Percentiles rank a stretch among this genome's conserved stretches.
Conservation (phyloP, 2,329 filamentous ascomycete genomes). For the Ophiocordyceps camponoti-floridani region DNA sequence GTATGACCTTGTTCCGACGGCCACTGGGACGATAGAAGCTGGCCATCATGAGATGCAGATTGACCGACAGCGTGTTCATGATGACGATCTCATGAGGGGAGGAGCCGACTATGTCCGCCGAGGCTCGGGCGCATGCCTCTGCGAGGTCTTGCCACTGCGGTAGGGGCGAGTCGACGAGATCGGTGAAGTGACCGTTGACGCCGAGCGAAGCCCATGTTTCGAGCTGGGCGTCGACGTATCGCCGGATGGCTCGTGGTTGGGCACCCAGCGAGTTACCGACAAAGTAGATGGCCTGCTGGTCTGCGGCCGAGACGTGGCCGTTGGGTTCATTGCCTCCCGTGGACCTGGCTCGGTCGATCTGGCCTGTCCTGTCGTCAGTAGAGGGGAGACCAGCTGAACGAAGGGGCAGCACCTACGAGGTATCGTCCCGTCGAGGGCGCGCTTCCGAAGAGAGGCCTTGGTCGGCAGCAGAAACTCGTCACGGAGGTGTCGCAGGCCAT, state of each 20-base stretch:
- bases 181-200: slow-evolving; percentile 66
- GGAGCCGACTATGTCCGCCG: slow-evolving; percentile 60
- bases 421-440: slow-evolving; percentile 28
- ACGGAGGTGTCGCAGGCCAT: slow-evolving; percentile 42
- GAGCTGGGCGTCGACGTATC: slow-evolving; percentile 54
- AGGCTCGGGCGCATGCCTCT: slow-evolving; percentile 51
- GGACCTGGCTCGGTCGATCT: not conserved
- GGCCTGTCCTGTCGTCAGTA: not conserved
- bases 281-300: slow-evolving; percentile 46
- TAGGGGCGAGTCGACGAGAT: slow-evolving; percentile 48
- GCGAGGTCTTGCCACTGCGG: slow-evolving; percentile 65
- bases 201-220: slow-evolving; percentile 73
- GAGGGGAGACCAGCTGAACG: no score
- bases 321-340: slow-evolving; percentile 1
- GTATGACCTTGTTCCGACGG: slow-evolving; percentile 55
- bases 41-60: slow-evolving; percentile 67
- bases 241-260: slow-evolving; percentile 51
- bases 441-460: slow-evolving; percentile 50
- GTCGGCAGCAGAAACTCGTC: slow-evolving; percentile 64
- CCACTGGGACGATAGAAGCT: slow-evolving; percentile 62
- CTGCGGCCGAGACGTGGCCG: slow-evolving; percentile 8
- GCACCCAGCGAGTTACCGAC: slow-evolving; percentile 82
- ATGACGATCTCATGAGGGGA: slow-evolving; percentile 57
- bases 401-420: slow-evolving; percentile 14
- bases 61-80: slow-evolving; percentile 75